These are phyloP conservation scores for Hygrocybe punicea DNA, from an alignment of 768 basidiomycete species.

Conservation along the genomic window DNA sequence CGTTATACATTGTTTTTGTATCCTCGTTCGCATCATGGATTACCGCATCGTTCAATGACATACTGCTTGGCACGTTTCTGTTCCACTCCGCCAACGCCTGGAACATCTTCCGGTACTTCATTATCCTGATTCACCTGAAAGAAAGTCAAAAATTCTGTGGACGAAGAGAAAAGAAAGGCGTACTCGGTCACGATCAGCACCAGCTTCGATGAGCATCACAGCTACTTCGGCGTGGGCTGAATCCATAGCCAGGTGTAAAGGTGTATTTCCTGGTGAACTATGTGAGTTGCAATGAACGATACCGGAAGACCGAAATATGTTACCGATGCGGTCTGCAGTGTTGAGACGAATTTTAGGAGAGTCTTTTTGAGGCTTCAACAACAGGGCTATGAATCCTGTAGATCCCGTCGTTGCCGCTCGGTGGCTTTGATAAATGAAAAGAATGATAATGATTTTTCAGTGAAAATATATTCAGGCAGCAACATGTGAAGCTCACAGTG, in stretches of 20 bases:
- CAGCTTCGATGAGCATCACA: slow-evolving; percentile 87
- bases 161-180: slow-evolving; percentile 26
- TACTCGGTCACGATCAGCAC: slow-evolving; percentile 88
- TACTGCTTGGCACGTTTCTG: slow-evolving; percentile 77
- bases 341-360: slow-evolving; percentile 79
- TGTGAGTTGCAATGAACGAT: slow-evolving; percentile 15
- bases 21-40: slow-evolving; percentile 31
- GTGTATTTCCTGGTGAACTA: slow-evolving; percentile 76
- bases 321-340: slow-evolving; percentile 76
- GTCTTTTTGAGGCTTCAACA: slow-evolving; percentile 80
- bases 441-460: too few relatives aligned
- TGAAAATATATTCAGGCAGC: slow-evolving; percentile 22
- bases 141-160: slow-evolving; percentile 8
- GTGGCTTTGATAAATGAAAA: slow-evolving; percentile 53
- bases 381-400: slow-evolving; percentile 78
- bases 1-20: not conserved
- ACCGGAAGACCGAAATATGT: slow-evolving; percentile 20
- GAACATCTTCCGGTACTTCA: slow-evolving; percentile 81
- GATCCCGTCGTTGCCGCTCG: slow-evolving; percentile 96
- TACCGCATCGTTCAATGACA: slow-evolving; percentile 71
- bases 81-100: slow-evolving; percentile 87
- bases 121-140: slow-evolving; percentile 77
- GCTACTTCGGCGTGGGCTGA: slow-evolving; percentile 91
- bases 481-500: slow-evolving; percentile 56
- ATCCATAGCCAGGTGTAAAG: slow-evolving; percentile 96